A percentile compares a stretch with the other conserved stretches of the same genome.
Evolutionary conservation across 345 rosid genomes (phyloP).

Genomic region (Clarkia xantiana): DNA sequence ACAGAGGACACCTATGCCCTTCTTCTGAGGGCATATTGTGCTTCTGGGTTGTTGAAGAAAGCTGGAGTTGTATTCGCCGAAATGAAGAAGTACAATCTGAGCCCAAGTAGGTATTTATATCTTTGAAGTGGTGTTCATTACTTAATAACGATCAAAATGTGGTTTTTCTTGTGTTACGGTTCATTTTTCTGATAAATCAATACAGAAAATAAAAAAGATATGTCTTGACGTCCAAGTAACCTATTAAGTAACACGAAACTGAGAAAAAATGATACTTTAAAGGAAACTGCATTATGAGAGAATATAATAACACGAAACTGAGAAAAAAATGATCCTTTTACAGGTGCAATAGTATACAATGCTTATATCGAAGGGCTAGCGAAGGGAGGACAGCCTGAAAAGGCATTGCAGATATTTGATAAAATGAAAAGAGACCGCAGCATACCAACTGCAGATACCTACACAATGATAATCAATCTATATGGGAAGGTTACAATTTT

Average conservation of each 20-base stretch:
- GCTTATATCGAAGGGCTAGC: conserved; percentile 70
- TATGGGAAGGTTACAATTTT: conserved; percentile 58
- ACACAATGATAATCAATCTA: conserved; percentile 73
- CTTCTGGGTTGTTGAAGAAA: conserved; percentile 37
- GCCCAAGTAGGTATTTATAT: conserved; percentile 46
- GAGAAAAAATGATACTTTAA: background rate
- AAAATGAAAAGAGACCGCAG: conserved; percentile 66
- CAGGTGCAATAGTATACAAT: conserved; percentile 70
- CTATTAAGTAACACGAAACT: too few species aligned
- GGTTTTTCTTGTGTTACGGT: background rate
- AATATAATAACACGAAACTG: too few species aligned
- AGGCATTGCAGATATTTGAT: conserved; percentile 49
- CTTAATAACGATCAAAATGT: background rate
- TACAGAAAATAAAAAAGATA: too few species aligned
- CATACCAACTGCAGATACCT: conserved; percentile 62
- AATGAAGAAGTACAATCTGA: conserved; percentile 57
- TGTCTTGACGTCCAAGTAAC: too few species aligned
- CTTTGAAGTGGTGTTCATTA: background rate
- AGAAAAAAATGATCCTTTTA: background rate
- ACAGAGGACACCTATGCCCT: conserved; percentile 85
- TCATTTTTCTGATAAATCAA: too few species aligned
- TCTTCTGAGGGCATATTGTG: conserved; percentile 71
- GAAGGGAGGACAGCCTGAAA: conserved; percentile 50
- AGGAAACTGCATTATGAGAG: too few species aligned
- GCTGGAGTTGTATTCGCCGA: conserved; percentile 68